Base-by-base conservation (phyloP, 176 grass and related monocot species). In the Puya raimondii region DNA sequence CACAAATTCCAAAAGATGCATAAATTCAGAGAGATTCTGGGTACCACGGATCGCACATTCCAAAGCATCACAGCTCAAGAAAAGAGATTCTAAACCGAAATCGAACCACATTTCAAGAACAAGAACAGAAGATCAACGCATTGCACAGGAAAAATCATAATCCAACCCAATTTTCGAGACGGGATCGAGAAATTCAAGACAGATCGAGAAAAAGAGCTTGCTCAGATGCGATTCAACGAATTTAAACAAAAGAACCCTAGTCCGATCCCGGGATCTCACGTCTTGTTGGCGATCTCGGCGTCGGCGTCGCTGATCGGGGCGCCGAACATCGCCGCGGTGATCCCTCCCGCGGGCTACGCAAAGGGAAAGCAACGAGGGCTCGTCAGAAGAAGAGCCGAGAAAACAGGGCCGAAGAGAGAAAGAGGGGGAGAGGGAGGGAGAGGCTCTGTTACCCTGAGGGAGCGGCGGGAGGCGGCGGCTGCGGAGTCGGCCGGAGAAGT, bases 291-390 rank as follows among this genome's bases (percentile, higher is more conserved):
- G 50, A 61, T 75, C 64, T 52, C 73, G 21, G 63, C 73, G 23
- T 75, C 73, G 16, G 52, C 73, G 16, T 23, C 63, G 17, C 57
- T 51, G 49, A 53, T 2, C 73, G 50, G 63, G 47, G 73, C 73
- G 5, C 73, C 73, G 49, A 76, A 76, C 74, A 76, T 76, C 16
- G 68, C 74, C 18, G 74, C 64, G 74, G 65, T 76, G 12, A 76
- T 76, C 74, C 74, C 74, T 58, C 65, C 74, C 27, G 65, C 65
- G 26, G 74, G 74, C 74, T 76, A 52, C 29, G 12, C 52, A 12
- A 54, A 67, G 10, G 13, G 47, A 53, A 23, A 33, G 23, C 0
- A 51, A 51, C 15, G 20, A 12, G 5, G 4, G 5, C 7, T 42
- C 33, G 33, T 42, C 6, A 15, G 14, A 8, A 12, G 16, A 56